These are phyloP conservation scores for Gigaspora rosea DNA, from an alignment of 192 early-diverging fungal species.

Conservation along the genomic window DNA sequence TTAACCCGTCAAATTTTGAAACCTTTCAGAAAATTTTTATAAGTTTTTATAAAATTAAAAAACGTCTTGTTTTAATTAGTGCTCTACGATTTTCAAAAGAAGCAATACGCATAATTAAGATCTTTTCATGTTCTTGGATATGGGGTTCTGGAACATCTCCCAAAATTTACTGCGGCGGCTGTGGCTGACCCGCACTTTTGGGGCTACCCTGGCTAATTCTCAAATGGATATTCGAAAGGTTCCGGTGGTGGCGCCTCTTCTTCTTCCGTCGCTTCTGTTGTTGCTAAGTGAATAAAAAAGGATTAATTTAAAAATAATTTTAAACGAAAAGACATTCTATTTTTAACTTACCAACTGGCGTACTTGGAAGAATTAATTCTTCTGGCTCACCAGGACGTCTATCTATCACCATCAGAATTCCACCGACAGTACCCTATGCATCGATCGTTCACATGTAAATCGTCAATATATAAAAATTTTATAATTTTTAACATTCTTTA, in stretches of 20 bases:
- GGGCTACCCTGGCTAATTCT: neutral
- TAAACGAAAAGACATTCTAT: neutral
- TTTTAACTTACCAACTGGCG: conserved; percentile 38
- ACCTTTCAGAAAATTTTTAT: too few relatives aligned
- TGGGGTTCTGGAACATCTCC: too few relatives aligned
- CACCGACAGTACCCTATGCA: conserved; percentile 61
- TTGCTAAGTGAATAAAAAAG: conserved; percentile 29
- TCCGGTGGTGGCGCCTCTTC: conserved; percentile 71
- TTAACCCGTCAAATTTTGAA: too few relatives aligned
- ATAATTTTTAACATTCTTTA: neutral
- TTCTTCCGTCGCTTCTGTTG: conserved; percentile 50
- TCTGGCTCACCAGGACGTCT: conserved; percentile 75
- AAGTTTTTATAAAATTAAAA: too few relatives aligned
- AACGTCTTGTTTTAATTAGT: too few relatives aligned
- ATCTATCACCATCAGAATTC: conserved; percentile 89
- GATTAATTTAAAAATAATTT: neutral
- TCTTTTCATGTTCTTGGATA: too few relatives aligned
- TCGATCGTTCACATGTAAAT: too few relatives aligned
- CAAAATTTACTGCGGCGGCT: too few relatives aligned
- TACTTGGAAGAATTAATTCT: conserved; percentile 69
- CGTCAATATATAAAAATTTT: neutral
- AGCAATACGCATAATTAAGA: too few relatives aligned
- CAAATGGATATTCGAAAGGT: conserved; percentile 85
- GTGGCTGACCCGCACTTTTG: too few relatives aligned
- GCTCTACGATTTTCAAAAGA: too few relatives aligned